These are phyloP conservation scores for Hypericum perforatum DNA, from an alignment of 345 rosid genomes.

Conservation along the genomic window DNA sequence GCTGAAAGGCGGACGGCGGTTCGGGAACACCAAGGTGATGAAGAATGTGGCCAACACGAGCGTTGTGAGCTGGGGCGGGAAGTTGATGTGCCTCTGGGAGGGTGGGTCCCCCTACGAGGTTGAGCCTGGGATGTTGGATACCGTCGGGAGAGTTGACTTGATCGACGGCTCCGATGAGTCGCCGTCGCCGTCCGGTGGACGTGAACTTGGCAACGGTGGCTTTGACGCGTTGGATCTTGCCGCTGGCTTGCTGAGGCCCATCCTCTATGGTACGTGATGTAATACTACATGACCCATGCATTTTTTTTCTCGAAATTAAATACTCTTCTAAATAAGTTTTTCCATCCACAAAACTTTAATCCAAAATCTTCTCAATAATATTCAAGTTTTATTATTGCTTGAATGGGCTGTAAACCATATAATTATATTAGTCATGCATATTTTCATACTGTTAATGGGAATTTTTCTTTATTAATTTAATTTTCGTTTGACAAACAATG, in stretches of 20 bases:
- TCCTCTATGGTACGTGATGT: conserved; percentile 43
- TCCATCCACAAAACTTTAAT: no score
- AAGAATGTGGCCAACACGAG: conserved; percentile 91
- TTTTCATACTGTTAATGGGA: no score
- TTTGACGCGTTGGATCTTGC: conserved; percentile 42
- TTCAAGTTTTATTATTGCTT: no score
- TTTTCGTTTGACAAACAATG: no score
- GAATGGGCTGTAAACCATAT: no score
- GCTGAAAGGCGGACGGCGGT: conserved; percentile 49
- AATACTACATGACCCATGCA: no score
- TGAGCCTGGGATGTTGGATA: conserved; percentile 57
- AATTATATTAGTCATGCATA: no score
- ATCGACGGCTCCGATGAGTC: conserved; percentile 24
- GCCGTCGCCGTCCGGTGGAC: conserved; percentile 6
- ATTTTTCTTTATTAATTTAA: no score
- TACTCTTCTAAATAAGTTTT: no score
- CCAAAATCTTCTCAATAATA: no score
- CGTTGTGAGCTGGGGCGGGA: conserved; percentile 68
- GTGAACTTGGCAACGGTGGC: neutral
- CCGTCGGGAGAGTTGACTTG: conserved; percentile 43
- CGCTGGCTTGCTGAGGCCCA: conserved; percentile 57
- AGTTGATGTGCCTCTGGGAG: conserved; percentile 81
- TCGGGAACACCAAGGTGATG: conserved; percentile 88
- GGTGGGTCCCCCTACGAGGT: conserved; percentile 90
- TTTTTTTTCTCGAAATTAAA: no score